Evolutionary conservation across 2,329 filamentous ascomycete genomes (phyloP), one percentile per base, ranked within the genome.

Genomic region (Talaromyces albobiverticillius): DNA sequence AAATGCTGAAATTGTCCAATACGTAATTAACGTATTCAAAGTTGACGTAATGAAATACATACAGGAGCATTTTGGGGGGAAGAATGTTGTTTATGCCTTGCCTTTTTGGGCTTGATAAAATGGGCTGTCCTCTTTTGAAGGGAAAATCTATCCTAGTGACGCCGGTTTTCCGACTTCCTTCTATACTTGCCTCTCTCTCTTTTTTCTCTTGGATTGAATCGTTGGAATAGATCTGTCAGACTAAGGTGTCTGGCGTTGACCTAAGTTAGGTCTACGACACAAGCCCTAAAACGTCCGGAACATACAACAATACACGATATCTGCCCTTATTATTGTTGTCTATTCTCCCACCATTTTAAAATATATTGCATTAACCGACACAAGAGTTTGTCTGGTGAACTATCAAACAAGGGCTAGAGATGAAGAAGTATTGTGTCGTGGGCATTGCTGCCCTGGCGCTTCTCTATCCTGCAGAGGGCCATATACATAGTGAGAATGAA

Each of bases 401-500:
- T 29, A 29, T 29, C n/a, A n/a, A n/a, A n/a, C 10, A 20, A 36
- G 13, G 4, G 34, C 34, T n/a, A 20, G 34, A 40, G n/a, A 40
- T 22, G 50, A 64, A 59, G 61, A 61, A 55, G 53, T 57, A 55
- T 38, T 26, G 59, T 55, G 29, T 56, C 51, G 51, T 49, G 59
- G 52, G 60, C 41, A 52, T 62, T 58, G 60, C 63, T 52, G 60
- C 59, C 53, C 50, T 60, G 53, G 54, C 59, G 32, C 53, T 60
- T 38, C 55, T 54, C 53, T 54, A 38, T 55, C 53, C 60, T 34
- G 60, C 57, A 54, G 51, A 53, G 41, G 63, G 61, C 2, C 61
- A 65, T 50, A 54, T 58, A 26, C 56, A 62, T 50, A 62, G 67
- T 70, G 58, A 55, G 62, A 42, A 47, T 11, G 11, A 14, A 4